Evolutionary conservation across 2,329 filamentous ascomycete genomes (phyloP), one percentile per base, ranked within the genome.

Genomic region (Aspergillus proliferans): DNA sequence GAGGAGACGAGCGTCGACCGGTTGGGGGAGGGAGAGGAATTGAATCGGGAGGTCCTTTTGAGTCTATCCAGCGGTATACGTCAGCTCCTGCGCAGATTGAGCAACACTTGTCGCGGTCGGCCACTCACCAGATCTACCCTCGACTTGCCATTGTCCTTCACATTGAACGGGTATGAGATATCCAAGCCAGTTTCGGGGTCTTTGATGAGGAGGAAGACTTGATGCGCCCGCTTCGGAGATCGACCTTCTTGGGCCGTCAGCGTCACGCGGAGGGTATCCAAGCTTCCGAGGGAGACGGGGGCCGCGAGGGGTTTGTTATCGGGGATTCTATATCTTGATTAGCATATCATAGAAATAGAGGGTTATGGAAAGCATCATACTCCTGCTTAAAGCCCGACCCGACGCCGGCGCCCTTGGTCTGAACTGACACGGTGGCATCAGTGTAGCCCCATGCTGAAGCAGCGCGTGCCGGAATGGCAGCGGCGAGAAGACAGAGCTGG

Each of bases 131-230:
- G 75, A 59, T 94, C 86, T 28, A 95, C 78, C 48, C 84, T 84
- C 19, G 82, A 89, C 73, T 95, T 95, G 58, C 93, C 93, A 61
- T 79, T 89, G 8, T 93, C 87, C 75, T 95, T 95, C 43, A 95
- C 75, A 9, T 75, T 84, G 60, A 98, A 78, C 1, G 90, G 83
- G 62, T 92, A 95, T 1, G 91, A 90, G 21, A 90, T 85, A 70
- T 97, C 91, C 43, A 98, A 76, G 33, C 88, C 88, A 9, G 84
- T 85, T 10, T 77, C 74, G 9, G 79, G 74, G 59, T 97, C 90
- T 60, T 82, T 84, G 50, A 98, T 72, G 14, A 93, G 78, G 47
- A 98, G 78, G 75, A 96, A 96, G 5, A 90, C 90, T 72, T 98
- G 93, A 71, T 98, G 93, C 59, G 93, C 89, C 57, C 87, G 83